Percentiles rank a stretch among this genome's conserved stretches.
Evolutionary conservation across 2,329 filamentous ascomycete species (phyloP).

Genomic region (Neonectria ditissima): DNA sequence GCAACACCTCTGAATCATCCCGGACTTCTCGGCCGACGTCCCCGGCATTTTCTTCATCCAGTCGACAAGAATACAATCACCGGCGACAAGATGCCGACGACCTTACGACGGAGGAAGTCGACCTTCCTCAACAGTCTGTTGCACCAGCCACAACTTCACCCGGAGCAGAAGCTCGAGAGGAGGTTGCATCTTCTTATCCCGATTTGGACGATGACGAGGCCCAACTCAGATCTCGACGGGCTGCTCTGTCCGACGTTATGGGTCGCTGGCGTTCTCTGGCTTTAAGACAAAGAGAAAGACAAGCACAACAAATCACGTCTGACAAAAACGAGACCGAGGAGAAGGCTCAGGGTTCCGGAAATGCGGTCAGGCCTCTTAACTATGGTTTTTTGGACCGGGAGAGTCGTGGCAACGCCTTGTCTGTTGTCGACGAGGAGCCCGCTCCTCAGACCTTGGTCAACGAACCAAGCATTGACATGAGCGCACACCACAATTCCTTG

Average conservation of each 20-base stretch:
- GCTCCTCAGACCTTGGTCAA: not conserved
- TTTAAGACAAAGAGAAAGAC: conserved; percentile 27
- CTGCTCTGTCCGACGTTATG: conserved; percentile 39
- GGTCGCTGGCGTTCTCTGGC: conserved; percentile 42
- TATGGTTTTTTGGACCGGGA: not conserved
- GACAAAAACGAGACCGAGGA: conserved; percentile 32
- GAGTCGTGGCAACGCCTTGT: not conserved
- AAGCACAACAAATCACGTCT: conserved; percentile 27
- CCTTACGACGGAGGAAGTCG: conserved; percentile 15
- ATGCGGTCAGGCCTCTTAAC: not conserved
- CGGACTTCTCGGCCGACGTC: conserved; percentile 41
- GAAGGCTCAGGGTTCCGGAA: conserved; percentile 26
- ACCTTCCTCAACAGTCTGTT: conserved; percentile 12
- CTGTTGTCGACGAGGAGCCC: not conserved
- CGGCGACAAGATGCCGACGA: conserved; percentile 16
- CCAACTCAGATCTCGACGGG: conserved; percentile 28
- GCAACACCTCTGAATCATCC: conserved; percentile 47
- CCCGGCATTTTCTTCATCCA: conserved; percentile 37
- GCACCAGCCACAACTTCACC: conserved; percentile 18
- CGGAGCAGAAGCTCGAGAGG: conserved; percentile 15
- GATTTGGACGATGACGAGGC: conserved; percentile 33
- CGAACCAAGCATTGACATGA: not conserved
- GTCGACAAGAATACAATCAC: conserved; percentile 30
- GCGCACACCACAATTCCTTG: conserved; percentile 18
- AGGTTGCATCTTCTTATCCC: conserved; percentile 14